phyloP scores from a whole-genome alignment of 192 early-diverging fungal genomes.

The Umbelopsis sp. region DNA sequence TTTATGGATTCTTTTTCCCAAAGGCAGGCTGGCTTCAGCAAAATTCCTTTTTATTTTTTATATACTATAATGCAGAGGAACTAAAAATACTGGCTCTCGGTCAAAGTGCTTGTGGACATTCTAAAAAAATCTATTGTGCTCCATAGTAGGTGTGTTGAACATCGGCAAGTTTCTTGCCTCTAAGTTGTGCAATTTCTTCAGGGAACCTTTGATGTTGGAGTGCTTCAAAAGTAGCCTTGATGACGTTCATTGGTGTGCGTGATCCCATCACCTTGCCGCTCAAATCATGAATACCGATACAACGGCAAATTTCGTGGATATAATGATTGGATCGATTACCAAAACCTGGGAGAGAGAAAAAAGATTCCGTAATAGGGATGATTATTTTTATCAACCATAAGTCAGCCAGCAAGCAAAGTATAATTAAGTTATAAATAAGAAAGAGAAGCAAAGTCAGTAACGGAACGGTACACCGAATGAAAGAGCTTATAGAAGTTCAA shows the following conservation, averaged over 20 bases:
- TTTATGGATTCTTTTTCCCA: too few relatives aligned
- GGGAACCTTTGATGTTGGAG: constrained; percentile 78
- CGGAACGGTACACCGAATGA: too few relatives aligned
- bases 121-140: constrained; percentile 32
- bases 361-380: too few relatives aligned
- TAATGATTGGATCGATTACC: constrained; percentile 91
- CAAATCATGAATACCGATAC: constrained; percentile 91
- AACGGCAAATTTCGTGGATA: constrained; percentile 95
- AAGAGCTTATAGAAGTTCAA: too few relatives aligned
- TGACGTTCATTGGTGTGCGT: constrained; percentile 97
- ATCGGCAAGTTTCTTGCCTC: constrained; percentile 88
- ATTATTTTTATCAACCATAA: background rate
- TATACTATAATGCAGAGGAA: background rate
- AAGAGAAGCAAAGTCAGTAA: background rate
- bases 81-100: background rate
- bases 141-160: constrained; percentile 92
- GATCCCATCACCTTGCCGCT: constrained; percentile 89
- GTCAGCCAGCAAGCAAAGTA: background rate
- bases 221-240: constrained; percentile 96
- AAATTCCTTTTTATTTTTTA: background rate
- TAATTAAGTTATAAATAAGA: constrained; percentile 21
- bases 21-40: too few relatives aligned
- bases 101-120: background rate
- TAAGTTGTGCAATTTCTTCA: constrained; percentile 80
- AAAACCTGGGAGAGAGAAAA: constrained; percentile 59